Conservation (phyloP, 1,139 yeast species). For the Debaryomyces robertsiae region DNA sequence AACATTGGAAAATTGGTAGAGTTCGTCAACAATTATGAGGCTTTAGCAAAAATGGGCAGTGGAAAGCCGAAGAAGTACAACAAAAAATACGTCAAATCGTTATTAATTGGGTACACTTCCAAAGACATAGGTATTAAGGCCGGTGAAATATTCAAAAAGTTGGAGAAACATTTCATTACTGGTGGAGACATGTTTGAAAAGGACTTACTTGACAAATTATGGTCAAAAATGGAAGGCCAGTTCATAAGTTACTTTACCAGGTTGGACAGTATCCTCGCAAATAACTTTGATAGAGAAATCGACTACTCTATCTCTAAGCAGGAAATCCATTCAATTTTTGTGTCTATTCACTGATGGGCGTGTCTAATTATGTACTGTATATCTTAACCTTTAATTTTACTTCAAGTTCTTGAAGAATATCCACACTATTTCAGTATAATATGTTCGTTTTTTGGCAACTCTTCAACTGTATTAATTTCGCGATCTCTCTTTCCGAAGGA, state of each 20-base stretch:
- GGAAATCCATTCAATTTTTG: slow-evolving; percentile 38
- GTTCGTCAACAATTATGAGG: slow-evolving; percentile 67
- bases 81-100: slow-evolving; percentile 57
- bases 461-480: too few relatives aligned
- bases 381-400: too few relatives aligned
- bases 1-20: slow-evolving; percentile 64
- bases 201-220: slow-evolving; percentile 47
- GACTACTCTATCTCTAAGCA: slow-evolving; percentile 38
- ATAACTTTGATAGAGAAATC: slow-evolving; percentile 43
- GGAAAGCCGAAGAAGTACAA: slow-evolving; percentile 67
- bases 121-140: slow-evolving; percentile 62
- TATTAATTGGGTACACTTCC: slow-evolving; percentile 56
- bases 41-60: slow-evolving; percentile 44
- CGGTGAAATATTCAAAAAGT: slow-evolving; percentile 55
- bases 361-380: background rate
- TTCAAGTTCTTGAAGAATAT: too few relatives aligned
- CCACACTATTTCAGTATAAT: too few relatives aligned
- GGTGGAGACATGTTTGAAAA: slow-evolving; percentile 49
- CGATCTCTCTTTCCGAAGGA: too few relatives aligned
- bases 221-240: slow-evolving; percentile 44
- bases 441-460: too few relatives aligned
- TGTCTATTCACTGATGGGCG: slow-evolving; percentile 21
- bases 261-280: slow-evolving; percentile 39
- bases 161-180: slow-evolving; percentile 58
- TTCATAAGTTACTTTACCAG: slow-evolving; percentile 40